Evolutionary conservation across 805 yeast genomes (phyloP).

Genomic region (Allodekkera sacchari): DNA sequence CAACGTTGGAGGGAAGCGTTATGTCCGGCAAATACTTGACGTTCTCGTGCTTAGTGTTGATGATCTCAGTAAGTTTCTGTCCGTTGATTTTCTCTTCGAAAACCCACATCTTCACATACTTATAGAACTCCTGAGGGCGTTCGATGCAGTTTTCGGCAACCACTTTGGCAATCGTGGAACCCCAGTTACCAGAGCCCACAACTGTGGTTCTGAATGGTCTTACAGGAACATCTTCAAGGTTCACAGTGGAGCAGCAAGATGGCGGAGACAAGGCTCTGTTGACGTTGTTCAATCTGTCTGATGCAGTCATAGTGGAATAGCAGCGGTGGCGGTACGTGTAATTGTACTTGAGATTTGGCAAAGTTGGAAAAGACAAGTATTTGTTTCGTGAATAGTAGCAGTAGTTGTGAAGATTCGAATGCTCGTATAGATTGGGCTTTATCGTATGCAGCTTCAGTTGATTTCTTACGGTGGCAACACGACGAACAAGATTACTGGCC

Average conservation of each 20-base stretch:
- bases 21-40: conserved; percentile 91
- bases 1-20: conserved; percentile 73
- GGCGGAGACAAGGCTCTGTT: conserved; percentile 14
- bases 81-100: conserved; percentile 79
- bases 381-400: background rate
- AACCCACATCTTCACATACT: conserved; percentile 92
- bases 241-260: conserved; percentile 7
- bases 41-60: conserved; percentile 85
- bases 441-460: background rate
- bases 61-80: conserved; percentile 76
- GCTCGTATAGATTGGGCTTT: no score
- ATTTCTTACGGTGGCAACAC: background rate
- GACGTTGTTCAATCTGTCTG: conserved; percentile 5
- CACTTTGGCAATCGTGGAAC: conserved; percentile 94
- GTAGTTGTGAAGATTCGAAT: background rate
- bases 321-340: background rate
- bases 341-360: background rate
- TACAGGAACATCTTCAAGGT: conserved; percentile 17
- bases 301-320: conserved; percentile 6
- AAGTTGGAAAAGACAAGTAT: background rate
- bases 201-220: conserved; percentile 52
- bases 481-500: background rate
- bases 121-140: conserved; percentile 64
- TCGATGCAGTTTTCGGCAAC: conserved; percentile 79
- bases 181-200: conserved; percentile 98